Base-by-base conservation (phyloP, 2,329 filamentous ascomycete genomes). In the Fusarium heterosporum region DNA sequence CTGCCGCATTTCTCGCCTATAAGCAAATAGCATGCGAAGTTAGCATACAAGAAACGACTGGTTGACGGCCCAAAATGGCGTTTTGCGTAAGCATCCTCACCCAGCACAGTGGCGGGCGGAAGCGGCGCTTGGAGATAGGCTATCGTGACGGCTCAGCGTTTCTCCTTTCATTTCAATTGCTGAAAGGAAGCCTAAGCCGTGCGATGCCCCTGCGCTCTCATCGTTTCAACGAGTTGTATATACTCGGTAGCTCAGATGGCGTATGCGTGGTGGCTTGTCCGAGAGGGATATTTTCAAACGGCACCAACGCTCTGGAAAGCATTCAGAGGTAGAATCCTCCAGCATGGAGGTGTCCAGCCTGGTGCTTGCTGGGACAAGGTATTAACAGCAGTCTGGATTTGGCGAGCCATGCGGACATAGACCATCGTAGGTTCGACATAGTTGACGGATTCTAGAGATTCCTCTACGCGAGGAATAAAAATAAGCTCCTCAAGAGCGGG, bases 401-500 rank as follows among this genome's bases (percentile, higher is more conserved):
- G 79, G 36, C 73, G 69, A 22, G 73, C 73, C 64, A 83, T 76
- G 32, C 78, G 73, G 49, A 75, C 72, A 43, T 76, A 72, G 6
- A 73, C 72, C 47, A 78, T 72, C 29, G 66, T 64, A 8, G 76
- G 72, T 39, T 77, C 72, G 13, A 76, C 68, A 29, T 77, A 72
- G 14, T 63, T 68, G 26, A 67, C 65, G 34, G 74, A 72, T 50
- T 77, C 75, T 41, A 75, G 46, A 4, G 74, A 74, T 60, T 79
- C 78, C 39, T 78, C 75, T 30, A 78, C 77, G 19, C 76, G 74
- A 22, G 80, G 80, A 39, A 85, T 78, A 54, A 85, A 80, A 39
- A 82, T 74, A 41, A 85, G 74, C 62, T 80, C 79, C 54, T 79
- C 71, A 8, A 84, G 72, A 1, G 66, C 69, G 2, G 78, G 78